phyloP scores from a whole-genome alignment of 192 early-diverging fungal genomes.

The Coemansia sp. region DNA sequence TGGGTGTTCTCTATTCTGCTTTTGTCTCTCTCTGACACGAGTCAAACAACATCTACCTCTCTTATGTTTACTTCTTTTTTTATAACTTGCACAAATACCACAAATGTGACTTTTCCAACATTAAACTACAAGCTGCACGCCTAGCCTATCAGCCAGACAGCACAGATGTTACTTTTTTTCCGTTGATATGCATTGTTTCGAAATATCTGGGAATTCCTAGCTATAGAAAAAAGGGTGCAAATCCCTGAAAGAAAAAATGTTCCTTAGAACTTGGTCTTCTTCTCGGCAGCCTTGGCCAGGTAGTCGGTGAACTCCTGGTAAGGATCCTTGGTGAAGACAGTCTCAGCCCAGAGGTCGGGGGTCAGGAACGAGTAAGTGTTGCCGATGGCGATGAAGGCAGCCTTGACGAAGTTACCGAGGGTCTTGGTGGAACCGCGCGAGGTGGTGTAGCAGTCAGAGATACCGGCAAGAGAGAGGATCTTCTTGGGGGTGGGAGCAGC shows the following conservation, averaged over 20 bases:
- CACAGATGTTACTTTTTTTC: too few relatives aligned
- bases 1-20: not conserved
- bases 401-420: constrained; percentile 99
- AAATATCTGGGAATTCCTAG: not conserved
- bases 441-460: constrained; percentile 96
- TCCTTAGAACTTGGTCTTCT: constrained; percentile 51
- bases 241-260: not conserved
- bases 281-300: constrained; percentile 62
- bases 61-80: too few relatives aligned
- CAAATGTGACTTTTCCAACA: too few relatives aligned
- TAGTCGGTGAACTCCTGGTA: constrained; percentile 89
- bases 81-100: too few relatives aligned
- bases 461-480: constrained; percentile 95
- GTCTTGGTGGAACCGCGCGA: constrained; percentile 96
- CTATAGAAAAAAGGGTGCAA: not conserved
- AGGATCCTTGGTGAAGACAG: constrained; percentile 81
- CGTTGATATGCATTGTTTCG: not conserved
- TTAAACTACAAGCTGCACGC: too few relatives aligned
- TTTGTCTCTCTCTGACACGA: not conserved
- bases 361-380: constrained; percentile 98
- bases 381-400: constrained; percentile 93
- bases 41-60: too few relatives aligned
- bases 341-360: constrained; percentile 95
- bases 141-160: too few relatives aligned
- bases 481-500: constrained; percentile 98